Evolutionary conservation across 176 grass and related monocot species (phyloP).

Genomic region (Juncus inflexus): DNA sequence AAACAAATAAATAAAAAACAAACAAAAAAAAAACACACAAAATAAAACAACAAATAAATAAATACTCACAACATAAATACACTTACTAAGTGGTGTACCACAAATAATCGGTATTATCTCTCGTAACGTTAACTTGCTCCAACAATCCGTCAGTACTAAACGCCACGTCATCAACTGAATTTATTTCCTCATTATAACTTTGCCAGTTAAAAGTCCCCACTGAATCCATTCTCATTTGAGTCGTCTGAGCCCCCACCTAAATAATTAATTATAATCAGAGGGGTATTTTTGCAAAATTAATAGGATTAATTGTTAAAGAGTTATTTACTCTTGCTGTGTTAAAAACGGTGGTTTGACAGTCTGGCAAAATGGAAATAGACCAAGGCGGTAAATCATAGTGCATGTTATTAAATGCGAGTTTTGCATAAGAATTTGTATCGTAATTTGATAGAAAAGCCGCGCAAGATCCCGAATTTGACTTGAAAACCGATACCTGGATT

Average conservation of each 20-base stretch:
- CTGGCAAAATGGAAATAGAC: constrained; percentile 95
- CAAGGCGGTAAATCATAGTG: constrained; percentile 88
- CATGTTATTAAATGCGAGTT: constrained; percentile 75
- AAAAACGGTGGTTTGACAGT: constrained; percentile 88
- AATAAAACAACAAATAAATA: constrained; percentile 7
- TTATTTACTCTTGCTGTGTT: constrained; percentile 87
- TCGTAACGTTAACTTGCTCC: constrained; percentile 92
- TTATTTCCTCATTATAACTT: constrained; percentile 80
- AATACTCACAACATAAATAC: constrained; percentile 6
- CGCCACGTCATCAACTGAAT: constrained; percentile 47
- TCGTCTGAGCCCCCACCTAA: constrained; percentile 82
- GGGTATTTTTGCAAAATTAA: too few relatives aligned
- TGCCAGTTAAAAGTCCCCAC: constrained; percentile 73
- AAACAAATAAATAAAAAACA: background rate
- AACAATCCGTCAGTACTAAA: constrained; percentile 72
- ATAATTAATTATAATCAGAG: constrained; percentile 10
- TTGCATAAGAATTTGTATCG: constrained; percentile 62
- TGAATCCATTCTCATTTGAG: constrained; percentile 78
- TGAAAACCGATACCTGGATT: constrained; percentile 71
- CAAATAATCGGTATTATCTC: constrained; percentile 91
- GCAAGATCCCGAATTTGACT: constrained; percentile 68
- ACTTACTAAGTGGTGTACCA: constrained; percentile 98
- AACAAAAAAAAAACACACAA: constrained; percentile 24
- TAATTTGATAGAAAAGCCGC: constrained; percentile 91
- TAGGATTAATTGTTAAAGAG: background rate